Evolutionary conservation across 2,329 filamentous ascomycete species (phyloP).

Genomic region (Parafenestella ontariensis): DNA sequence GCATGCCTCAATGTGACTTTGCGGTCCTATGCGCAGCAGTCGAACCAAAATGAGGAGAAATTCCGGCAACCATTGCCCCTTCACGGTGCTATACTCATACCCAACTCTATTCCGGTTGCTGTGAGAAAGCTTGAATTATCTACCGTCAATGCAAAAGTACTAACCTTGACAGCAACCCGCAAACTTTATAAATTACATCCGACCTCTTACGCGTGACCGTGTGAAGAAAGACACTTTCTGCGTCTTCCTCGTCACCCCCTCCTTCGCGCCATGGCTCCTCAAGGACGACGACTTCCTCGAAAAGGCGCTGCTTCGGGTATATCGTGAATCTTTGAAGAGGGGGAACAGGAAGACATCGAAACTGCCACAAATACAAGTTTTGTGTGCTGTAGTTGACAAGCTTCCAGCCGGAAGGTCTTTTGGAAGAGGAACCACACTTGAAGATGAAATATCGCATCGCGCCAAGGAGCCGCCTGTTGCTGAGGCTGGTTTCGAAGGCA

Average conservation of each 20-base stretch:
- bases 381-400: conserved; percentile 49
- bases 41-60: background rate
- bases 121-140: conserved; percentile 19
- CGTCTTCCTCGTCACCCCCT: conserved; percentile 43
- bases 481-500: conserved; percentile 42
- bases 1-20: background rate
- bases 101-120: conserved; percentile 26
- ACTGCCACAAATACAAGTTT: conserved; percentile 18
- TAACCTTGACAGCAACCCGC: conserved; percentile 26
- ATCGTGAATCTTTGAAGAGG: conserved; percentile 5
- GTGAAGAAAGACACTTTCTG: conserved; percentile 21
- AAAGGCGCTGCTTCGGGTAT: conserved; percentile 32
- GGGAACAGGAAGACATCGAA: background rate
- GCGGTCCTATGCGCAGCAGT: conserved; percentile 17
- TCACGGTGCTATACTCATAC: conserved; percentile 38
- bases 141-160: background rate
- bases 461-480: conserved; percentile 16
- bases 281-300: conserved; percentile 35
- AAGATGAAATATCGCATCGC: conserved; percentile 2
- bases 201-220: conserved; percentile 11
- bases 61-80: conserved; percentile 1
- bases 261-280: conserved; percentile 42
- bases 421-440: background rate
- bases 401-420: conserved; percentile 34
- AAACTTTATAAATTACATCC: conserved; percentile 32